These are phyloP conservation scores for Trichoderma oligosporum DNA, from an alignment of 2,329 filamentous ascomycete species.

Conservation along the genomic window DNA sequence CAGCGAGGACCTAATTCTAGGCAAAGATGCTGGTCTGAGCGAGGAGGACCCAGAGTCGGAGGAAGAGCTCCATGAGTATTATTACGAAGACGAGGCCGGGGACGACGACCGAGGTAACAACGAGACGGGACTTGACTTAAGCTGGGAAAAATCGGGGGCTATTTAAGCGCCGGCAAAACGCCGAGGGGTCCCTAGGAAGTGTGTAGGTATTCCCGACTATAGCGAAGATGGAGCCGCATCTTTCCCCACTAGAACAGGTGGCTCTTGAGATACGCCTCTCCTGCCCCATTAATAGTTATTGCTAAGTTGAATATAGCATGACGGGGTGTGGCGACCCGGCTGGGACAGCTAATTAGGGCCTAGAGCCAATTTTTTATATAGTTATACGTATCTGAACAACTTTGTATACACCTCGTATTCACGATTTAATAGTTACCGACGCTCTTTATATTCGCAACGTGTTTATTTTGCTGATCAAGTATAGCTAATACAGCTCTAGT, in stretches of 20 bases:
- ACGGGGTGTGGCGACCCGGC: conserved; percentile 11
- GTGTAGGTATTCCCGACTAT: conserved; percentile 3
- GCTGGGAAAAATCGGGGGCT: conserved; percentile 11
- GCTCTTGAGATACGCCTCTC: conserved; percentile 1
- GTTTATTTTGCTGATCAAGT: too few species aligned
- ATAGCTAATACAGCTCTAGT: too few species aligned
- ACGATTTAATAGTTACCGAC: too few species aligned
- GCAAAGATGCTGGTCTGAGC: conserved; percentile 42
- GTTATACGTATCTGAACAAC: too few species aligned
- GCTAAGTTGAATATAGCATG: neutral
- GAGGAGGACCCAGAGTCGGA: conserved; percentile 36
- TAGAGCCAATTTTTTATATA: neutral
- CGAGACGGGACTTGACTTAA: conserved; percentile 16
- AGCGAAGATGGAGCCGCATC: conserved; percentile 11
- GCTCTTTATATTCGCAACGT: too few species aligned
- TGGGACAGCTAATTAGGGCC: conserved; percentile 4
- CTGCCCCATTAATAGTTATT: too few species aligned
- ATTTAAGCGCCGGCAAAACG: conserved; percentile 32
- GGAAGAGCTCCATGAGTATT: conserved; percentile 31
- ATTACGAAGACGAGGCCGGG: conserved; percentile 24
- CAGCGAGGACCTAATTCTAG: conserved; percentile 59
- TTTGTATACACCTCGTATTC: neutral
- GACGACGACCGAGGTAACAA: conserved; percentile 25
- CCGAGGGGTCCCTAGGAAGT: conserved; percentile 24
- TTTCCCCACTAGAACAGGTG: neutral